These are phyloP conservation scores for Copromyces sp. DNA, from an alignment of 495 filamentous ascomycete species.

Conservation along the genomic window DNA sequence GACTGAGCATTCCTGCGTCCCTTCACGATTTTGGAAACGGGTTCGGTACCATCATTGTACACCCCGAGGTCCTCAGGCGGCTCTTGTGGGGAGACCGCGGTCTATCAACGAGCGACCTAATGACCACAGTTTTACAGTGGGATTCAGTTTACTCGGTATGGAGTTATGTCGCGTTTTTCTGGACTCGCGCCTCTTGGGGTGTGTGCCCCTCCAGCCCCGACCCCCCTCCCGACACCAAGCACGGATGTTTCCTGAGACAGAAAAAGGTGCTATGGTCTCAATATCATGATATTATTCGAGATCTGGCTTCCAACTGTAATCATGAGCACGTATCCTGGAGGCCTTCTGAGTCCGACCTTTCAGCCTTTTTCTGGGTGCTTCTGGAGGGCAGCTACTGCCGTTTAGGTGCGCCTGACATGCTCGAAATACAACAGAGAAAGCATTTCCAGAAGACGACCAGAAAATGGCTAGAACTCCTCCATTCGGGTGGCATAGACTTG, in stretches of 20 bases:
- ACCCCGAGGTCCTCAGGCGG: background rate
- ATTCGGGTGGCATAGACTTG: background rate
- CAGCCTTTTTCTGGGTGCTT: background rate
- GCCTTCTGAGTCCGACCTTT: background rate
- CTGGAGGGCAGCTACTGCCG: background rate
- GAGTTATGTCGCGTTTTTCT: background rate
- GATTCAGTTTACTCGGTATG: background rate
- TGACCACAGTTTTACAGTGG: background rate
- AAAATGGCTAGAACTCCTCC: background rate
- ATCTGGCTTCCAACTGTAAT: background rate
- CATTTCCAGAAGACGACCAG: background rate
- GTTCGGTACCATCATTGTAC: background rate
- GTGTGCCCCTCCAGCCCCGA: background rate
- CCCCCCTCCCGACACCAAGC: background rate
- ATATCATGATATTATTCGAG: background rate
- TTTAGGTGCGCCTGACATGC: too few species aligned
- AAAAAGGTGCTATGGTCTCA: background rate
- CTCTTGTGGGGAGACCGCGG: background rate
- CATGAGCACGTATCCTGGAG: background rate
- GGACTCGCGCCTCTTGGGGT: background rate
- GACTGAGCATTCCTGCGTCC: background rate
- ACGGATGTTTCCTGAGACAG: too few species aligned
- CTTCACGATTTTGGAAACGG: too few species aligned
- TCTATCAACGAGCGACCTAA: background rate
- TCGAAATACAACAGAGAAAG: background rate